These are phyloP conservation scores for Jaapia argillacea DNA, from an alignment of 768 basidiomycete genomes.

Conservation along the genomic window DNA sequence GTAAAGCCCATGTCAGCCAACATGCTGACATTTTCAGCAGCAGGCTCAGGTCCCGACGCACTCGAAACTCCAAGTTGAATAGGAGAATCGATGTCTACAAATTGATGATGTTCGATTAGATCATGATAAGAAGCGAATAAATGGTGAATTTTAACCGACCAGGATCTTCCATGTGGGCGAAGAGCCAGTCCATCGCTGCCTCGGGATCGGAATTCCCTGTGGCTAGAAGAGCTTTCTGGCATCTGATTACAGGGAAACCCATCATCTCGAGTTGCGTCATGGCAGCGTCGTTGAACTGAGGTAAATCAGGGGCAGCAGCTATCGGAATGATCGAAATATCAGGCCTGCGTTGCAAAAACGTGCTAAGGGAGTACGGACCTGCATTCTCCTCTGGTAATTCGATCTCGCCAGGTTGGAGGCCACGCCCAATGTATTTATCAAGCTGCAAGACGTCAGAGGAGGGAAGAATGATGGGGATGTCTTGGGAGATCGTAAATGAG, in stretches of 20 bases:
- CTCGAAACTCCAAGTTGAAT: conserved; percentile 28
- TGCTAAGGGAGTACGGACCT: conserved; percentile 13
- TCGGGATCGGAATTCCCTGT: conserved; percentile 73
- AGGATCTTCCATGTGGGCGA: conserved; percentile 89
- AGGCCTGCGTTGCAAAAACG: not conserved
- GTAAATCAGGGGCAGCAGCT: conserved; percentile 27
- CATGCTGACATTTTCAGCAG: conserved; percentile 60
- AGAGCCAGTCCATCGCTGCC: conserved; percentile 92
- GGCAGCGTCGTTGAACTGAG: conserved; percentile 65
- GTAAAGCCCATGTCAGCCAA: conserved; percentile 93
- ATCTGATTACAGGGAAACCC: conserved; percentile 84
- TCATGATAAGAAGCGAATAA: not conserved
- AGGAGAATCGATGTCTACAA: conserved; percentile 87
- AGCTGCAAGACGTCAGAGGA: conserved; percentile 46
- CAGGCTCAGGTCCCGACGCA: conserved; percentile 39
- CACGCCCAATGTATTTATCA: conserved; percentile 55
- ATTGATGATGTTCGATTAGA: not conserved
- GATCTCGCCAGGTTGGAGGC: conserved; percentile 58
- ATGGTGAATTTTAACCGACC: conserved; percentile 31
- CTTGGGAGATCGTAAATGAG: conserved; percentile 27
- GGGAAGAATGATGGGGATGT: conserved; percentile 77
- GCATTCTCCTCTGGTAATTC: conserved; percentile 51
- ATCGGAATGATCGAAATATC: conserved; percentile 1
- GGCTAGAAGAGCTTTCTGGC: conserved; percentile 84
- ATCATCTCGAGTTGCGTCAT: conserved; percentile 74